Evolutionary conservation across 306 rosid species (phyloP).

Genomic region (Corylus heterophylla): DNA sequence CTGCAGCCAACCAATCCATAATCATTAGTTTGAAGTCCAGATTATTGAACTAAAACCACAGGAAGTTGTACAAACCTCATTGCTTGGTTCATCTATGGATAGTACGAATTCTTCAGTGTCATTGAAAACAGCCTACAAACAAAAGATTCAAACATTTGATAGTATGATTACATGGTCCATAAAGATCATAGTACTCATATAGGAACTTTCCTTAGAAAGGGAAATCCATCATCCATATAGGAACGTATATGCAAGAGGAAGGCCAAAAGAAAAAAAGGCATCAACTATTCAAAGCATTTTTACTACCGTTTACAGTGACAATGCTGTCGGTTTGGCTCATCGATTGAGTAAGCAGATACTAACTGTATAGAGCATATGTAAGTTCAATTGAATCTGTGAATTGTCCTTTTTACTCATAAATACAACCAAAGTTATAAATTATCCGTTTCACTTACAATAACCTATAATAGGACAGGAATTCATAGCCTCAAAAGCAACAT

Average conservation of each 20-base stretch:
- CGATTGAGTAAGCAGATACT: background rate
- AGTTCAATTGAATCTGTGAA: no score
- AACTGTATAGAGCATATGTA: background rate
- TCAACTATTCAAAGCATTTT: background rate
- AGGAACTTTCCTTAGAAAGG: background rate
- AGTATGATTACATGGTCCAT: background rate
- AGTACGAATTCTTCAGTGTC: conserved; percentile 80
- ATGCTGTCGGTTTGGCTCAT: background rate
- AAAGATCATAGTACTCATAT: background rate
- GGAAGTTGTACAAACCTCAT: conserved; percentile 65
- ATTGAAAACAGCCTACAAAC: conserved; percentile 74
- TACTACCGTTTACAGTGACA: background rate
- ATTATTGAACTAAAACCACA: conserved; percentile 9
- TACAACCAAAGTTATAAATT: no score
- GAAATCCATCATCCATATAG: background rate
- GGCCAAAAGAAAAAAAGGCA: background rate
- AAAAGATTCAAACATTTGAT: conserved; percentile 14
- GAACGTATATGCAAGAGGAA: background rate
- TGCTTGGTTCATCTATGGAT: conserved; percentile 79
- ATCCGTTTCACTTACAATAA: no score
- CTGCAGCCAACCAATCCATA: conserved; percentile 49
- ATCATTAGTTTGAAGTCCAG: conserved; percentile 25
- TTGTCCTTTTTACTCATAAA: background rate
- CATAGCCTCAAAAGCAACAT: background rate
- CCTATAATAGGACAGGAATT: background rate